Conservation (phyloP, 2,329 filamentous ascomycete species). For the Calonectria fujianensis region DNA sequence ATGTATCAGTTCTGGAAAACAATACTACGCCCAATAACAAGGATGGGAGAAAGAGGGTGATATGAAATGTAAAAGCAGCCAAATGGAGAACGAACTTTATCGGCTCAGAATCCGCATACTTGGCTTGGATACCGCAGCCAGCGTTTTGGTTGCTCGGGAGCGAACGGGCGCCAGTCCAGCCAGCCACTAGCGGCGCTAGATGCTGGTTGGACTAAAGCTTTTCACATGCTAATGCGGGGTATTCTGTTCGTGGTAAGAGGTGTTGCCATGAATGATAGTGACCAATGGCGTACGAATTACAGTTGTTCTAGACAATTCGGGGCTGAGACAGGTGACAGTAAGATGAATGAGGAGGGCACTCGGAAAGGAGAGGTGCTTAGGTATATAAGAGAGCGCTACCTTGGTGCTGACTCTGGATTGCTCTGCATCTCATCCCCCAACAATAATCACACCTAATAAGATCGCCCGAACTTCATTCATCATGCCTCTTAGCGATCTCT, state of each 20-base stretch:
- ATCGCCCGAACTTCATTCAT: not conserved
- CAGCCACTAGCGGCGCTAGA: constrained; percentile 6
- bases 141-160: not conserved
- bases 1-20: not conserved
- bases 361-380: too few relatives aligned
- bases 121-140: not conserved
- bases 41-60: fast-evolving
- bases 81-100: too few relatives aligned
- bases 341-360: not conserved
- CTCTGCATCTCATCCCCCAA: not conserved
- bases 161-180: not conserved
- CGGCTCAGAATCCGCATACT: not conserved
- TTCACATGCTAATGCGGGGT: constrained; percentile 9
- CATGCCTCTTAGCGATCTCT: not conserved
- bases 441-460: not conserved
- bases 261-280: not conserved
- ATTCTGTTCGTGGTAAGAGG: not conserved
- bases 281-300: not conserved
- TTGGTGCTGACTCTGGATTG: too few relatives aligned
- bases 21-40: not conserved
- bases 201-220: too few relatives aligned
- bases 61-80: not conserved
- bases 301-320: not conserved
- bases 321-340: not conserved
- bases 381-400: not conserved